Evolutionary conservation across 1,284 basidiomycete species (phyloP).

Genomic region (Apiotrichum mycotoxinovorans): DNA sequence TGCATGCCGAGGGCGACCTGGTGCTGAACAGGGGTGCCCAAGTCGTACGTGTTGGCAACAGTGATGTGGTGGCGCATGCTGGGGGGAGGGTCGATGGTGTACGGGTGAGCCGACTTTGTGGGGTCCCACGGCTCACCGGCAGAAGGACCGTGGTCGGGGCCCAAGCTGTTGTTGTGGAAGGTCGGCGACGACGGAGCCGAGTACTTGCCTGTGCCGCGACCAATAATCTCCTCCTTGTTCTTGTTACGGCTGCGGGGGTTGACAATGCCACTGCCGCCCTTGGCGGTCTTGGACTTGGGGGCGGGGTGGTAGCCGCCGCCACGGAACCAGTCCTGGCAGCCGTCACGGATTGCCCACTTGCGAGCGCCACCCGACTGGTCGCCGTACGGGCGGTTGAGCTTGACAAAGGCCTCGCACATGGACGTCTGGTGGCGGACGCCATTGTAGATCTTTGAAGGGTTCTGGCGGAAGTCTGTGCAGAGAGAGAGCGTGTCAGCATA

Average conservation of each 20-base stretch:
- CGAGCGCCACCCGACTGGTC: conserved; percentile 48
- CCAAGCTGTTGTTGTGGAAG: not conserved
- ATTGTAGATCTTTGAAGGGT: conserved; percentile 51
- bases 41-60: not conserved
- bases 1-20: not conserved
- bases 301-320: conserved; percentile 42
- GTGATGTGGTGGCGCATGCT: not conserved
- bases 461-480: conserved; percentile 44
- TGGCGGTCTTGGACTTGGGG: conserved; percentile 7
- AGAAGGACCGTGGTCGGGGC: conserved; percentile 8
- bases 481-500: not conserved
- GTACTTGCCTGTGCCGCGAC: conserved; percentile 10
- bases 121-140: conserved; percentile 17
- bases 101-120: conserved; percentile 8
- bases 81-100: not conserved
- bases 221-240: conserved; percentile 37
- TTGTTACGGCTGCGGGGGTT: conserved; percentile 30
- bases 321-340: conserved; percentile 45
- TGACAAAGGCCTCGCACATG: conserved; percentile 49
- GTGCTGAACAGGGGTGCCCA: not conserved
- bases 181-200: not conserved
- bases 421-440: conserved; percentile 51
- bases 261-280: conserved; percentile 18
- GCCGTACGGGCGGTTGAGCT: conserved; percentile 47
- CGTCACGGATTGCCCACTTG: conserved; percentile 49